Conservation (phyloP, 495 filamentous ascomycete genomes). For the Melanomma pulvis-pyrius region DNA sequence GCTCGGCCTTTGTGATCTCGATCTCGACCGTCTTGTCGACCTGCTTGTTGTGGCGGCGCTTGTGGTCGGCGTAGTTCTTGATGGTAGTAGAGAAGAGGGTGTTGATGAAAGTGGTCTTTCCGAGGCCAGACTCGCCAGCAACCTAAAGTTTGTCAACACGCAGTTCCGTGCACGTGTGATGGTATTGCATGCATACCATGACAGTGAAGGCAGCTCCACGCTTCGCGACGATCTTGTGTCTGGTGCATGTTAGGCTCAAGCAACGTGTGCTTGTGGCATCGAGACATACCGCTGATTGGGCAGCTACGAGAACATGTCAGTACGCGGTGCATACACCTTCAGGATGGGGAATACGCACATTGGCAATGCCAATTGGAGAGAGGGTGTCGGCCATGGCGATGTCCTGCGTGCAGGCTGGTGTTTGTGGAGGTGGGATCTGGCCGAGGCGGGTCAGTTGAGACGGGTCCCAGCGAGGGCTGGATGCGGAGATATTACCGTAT, state of each 20-base stretch:
- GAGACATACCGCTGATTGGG: conserved; percentile 80
- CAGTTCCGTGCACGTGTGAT: too few relatives aligned
- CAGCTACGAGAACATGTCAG: conserved; percentile 54
- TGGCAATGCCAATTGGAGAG: conserved; percentile 98
- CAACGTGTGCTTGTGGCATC: not conserved
- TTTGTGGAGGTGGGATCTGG: conserved; percentile 6
- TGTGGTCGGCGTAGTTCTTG: conserved; percentile 99
- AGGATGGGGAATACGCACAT: conserved; percentile 59
- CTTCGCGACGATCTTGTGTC: conserved; percentile 99
- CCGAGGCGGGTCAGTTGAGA: not conserved
- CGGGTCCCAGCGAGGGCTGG: not conserved
- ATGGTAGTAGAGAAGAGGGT: conserved; percentile 99
- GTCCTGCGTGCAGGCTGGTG: conserved; percentile 14
- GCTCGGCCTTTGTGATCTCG: conserved; percentile 98
- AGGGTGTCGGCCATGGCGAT: conserved; percentile 74
- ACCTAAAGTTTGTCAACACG: conserved; percentile 59
- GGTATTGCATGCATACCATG: conserved; percentile 67
- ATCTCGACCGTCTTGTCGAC: conserved; percentile 99
- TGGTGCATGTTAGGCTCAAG: conserved; percentile 44
- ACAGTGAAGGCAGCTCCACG: conserved; percentile 98
- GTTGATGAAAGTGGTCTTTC: conserved; percentile 99
- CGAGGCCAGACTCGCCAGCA: conserved; percentile 96
- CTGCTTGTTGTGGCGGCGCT: conserved; percentile 97
- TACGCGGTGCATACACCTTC: conserved; percentile 5
- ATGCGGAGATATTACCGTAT: conserved; percentile 7